These are phyloP conservation scores for Globisporangium iwayamae DNA, from an alignment of 352 stramenopile species.

Conservation along the genomic window DNA sequence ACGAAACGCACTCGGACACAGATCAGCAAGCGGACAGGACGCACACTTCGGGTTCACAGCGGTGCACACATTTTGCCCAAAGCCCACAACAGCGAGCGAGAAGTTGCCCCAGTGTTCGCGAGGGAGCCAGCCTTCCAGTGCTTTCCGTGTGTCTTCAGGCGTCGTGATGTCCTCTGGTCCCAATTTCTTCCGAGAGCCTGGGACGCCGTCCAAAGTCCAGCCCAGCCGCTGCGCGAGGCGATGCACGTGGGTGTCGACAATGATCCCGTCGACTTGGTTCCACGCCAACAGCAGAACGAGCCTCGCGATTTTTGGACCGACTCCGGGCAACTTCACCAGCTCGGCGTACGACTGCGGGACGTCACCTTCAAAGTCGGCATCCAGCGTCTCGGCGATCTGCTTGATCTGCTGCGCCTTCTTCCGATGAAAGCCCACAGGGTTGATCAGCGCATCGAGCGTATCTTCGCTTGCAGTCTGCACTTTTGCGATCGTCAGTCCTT, in stretches of 20 bases:
- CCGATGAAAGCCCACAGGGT: slow-evolving; percentile 69
- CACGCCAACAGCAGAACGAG: slow-evolving; percentile 64
- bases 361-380: slow-evolving; percentile 33
- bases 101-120: slow-evolving; percentile 50
- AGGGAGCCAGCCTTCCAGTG: slow-evolving; percentile 66
- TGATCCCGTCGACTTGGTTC: slow-evolving; percentile 55
- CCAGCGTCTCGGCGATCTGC: slow-evolving; percentile 40
- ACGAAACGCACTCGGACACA: slow-evolving; percentile 48
- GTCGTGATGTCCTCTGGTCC: slow-evolving; percentile 4
- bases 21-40: slow-evolving; percentile 42
- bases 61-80: slow-evolving; percentile 62
- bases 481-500: slow-evolving; percentile 49
- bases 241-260: slow-evolving; percentile 81
- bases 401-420: slow-evolving; percentile 69
- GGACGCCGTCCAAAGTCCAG: slow-evolving; percentile 30
- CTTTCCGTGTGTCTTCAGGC: slow-evolving; percentile 46
- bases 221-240: slow-evolving; percentile 58
- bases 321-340: slow-evolving; percentile 48
- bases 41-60: slow-evolving; percentile 52
- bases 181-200: neutral
- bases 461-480: slow-evolving; percentile 31
- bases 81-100: slow-evolving; percentile 68
- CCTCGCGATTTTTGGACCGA: slow-evolving; percentile 74
- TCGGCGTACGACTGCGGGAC: slow-evolving; percentile 44
- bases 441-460: slow-evolving; percentile 45